These are phyloP conservation scores for Musa beccarii DNA, from an alignment of 176 grass and related monocot species.

Conservation along the genomic window DNA sequence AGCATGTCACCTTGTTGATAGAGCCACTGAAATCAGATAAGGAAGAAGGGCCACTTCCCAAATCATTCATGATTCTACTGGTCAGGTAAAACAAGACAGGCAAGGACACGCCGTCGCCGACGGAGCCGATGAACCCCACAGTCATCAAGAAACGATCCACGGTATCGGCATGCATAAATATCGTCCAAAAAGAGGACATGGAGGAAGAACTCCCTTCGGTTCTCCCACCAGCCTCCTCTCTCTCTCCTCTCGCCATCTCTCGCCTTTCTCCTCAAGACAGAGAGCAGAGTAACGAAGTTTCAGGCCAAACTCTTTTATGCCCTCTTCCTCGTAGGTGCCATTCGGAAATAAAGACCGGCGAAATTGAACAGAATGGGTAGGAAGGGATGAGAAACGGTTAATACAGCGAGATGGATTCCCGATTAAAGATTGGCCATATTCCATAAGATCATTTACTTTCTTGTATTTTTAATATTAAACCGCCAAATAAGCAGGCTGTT, in stretches of 20 bases:
- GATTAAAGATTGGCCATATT: too few relatives aligned
- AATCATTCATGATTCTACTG: constrained; percentile 63
- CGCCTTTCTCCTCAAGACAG: not conserved
- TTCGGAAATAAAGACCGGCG: too few relatives aligned
- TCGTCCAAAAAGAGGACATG: constrained; percentile 21
- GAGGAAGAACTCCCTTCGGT: not conserved
- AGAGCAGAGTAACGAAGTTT: too few relatives aligned
- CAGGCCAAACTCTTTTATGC: too few relatives aligned
- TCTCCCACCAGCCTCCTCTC: not conserved
- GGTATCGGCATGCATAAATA: constrained; percentile 80
- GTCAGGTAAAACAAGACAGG: constrained; percentile 74
- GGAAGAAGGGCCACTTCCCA: constrained; percentile 37
- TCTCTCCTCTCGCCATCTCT: not conserved
- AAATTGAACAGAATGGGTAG: too few relatives aligned
- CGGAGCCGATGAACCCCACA: constrained; percentile 57
- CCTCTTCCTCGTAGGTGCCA: too few relatives aligned
- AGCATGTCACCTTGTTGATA: constrained; percentile 35
- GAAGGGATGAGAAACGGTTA: too few relatives aligned
- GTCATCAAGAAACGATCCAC: constrained; percentile 57
- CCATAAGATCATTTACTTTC: too few relatives aligned
- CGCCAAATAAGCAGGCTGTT: too few relatives aligned
- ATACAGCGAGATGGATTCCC: too few relatives aligned
- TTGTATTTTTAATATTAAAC: too few relatives aligned
- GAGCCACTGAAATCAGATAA: constrained; percentile 38
- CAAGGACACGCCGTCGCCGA: constrained; percentile 59